Conservation (phyloP, 768 basidiomycete species). For the Leccinum obscurum region DNA sequence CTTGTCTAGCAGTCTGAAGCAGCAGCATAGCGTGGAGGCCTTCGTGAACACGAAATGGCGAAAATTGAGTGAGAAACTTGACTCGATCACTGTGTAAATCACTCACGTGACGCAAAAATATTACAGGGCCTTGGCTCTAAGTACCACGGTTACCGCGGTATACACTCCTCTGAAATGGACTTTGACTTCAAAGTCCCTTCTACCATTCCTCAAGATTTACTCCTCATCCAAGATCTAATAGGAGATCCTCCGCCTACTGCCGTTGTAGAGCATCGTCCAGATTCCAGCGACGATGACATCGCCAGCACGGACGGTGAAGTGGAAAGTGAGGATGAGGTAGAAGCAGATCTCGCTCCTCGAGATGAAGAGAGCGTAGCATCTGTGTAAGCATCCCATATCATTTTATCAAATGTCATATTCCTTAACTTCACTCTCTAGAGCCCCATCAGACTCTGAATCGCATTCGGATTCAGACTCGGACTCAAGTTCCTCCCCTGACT, state of each 20-base stretch:
- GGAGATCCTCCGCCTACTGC: constrained; percentile 32
- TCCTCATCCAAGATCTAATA: constrained; percentile 69
- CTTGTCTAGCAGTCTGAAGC: constrained; percentile 6
- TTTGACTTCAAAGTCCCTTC: constrained; percentile 58
- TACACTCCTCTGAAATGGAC: constrained; percentile 22
- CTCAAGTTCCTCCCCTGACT: constrained; percentile 21
- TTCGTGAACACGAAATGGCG: not conserved
- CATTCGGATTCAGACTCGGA: constrained; percentile 37
- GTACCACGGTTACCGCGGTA: not conserved
- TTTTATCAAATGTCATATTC: constrained; percentile 12
- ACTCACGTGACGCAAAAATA: constrained; percentile 25
- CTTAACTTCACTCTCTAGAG: constrained; percentile 25
- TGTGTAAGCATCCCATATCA: constrained; percentile 20
- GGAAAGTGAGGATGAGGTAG: constrained; percentile 74
- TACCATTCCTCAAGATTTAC: constrained; percentile 68
- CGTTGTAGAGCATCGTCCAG: not conserved
- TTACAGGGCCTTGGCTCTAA: not conserved
- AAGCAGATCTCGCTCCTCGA: constrained; percentile 52
- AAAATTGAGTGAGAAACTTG: not conserved
- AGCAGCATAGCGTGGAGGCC: constrained; percentile 15
- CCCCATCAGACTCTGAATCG: constrained; percentile 37
- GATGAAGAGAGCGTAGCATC: constrained; percentile 39
- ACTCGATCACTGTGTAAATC: not conserved
- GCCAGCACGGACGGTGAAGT: constrained; percentile 52
- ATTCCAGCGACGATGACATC: constrained; percentile 45